These are phyloP conservation scores for Rhizopus sp. DNA, from an alignment of 371 early-diverging fungal species.

Conservation along the genomic window DNA sequence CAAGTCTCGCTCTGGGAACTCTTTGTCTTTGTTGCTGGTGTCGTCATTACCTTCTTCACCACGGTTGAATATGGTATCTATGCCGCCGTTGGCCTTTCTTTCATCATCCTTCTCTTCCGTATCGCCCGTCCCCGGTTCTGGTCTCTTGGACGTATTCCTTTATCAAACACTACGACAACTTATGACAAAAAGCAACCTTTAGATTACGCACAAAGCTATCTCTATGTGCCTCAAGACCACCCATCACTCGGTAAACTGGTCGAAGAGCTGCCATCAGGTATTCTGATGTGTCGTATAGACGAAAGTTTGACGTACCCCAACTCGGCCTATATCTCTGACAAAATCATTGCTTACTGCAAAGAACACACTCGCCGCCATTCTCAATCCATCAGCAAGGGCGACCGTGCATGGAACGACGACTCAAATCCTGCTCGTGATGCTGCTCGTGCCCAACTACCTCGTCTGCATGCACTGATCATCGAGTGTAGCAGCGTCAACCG, in stretches of 20 bases:
- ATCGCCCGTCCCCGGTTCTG: conserved; percentile 70
- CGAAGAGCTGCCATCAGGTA: conserved; percentile 54
- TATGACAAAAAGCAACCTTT: conserved; percentile 7
- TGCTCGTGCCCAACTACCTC: conserved; percentile 38
- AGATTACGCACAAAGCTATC: conserved; percentile 25
- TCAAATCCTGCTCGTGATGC: conserved; percentile 25
- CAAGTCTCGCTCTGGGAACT: conserved; percentile 58
- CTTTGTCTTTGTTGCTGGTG: conserved; percentile 51
- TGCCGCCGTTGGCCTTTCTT: conserved; percentile 62
- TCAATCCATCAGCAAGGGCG: conserved; percentile 31
- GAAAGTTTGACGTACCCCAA: conserved; percentile 76
- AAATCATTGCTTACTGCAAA: conserved; percentile 49
- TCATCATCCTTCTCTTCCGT: conserved; percentile 66
- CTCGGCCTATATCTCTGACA: conserved; percentile 53
- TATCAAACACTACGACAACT: conserved; percentile 8
- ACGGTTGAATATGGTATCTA: conserved; percentile 77
- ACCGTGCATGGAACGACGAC: conserved; percentile 57
- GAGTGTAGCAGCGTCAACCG: conserved; percentile 67
- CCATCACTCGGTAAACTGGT: conserved; percentile 39
- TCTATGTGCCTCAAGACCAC: conserved; percentile 47
- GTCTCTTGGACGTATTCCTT: conserved; percentile 43
- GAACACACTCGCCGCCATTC: conserved; percentile 32
- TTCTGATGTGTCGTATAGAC: conserved; percentile 61
- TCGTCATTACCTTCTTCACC: conserved; percentile 68
- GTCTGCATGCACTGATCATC: conserved; percentile 62